These are phyloP conservation scores for Coniochaeta prunicola DNA, from an alignment of 2,329 filamentous ascomycete genomes.

Conservation along the genomic window DNA sequence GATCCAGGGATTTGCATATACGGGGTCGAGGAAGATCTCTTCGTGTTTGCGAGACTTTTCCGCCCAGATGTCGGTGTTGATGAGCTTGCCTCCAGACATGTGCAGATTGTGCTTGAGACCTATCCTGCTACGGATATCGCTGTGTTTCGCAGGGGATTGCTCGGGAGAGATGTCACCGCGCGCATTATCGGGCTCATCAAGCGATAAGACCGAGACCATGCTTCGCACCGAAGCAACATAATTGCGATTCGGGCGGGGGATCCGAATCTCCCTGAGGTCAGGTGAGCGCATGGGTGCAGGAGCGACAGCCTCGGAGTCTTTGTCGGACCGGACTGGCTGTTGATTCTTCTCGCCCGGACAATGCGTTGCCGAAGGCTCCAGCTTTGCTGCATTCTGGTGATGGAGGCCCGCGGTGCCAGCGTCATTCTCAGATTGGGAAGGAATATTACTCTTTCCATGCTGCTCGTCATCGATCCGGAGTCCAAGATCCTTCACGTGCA, in stretches of 20 bases:
- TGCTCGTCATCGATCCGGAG: not conserved
- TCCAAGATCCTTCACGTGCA: not conserved
- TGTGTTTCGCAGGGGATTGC: not conserved
- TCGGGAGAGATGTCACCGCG: not conserved
- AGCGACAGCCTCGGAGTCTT: not conserved
- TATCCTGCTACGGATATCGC: slow-evolving; percentile 1
- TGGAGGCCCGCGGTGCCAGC: not conserved
- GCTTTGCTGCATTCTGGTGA: not conserved
- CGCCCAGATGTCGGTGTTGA: not conserved
- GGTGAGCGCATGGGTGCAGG: not conserved
- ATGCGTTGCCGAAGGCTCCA: not conserved
- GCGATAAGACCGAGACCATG: not conserved
- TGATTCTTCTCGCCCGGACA: not conserved
- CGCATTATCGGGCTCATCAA: not conserved
- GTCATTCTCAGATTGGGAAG: not conserved
- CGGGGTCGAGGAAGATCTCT: not conserved
- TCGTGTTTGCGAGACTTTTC: not conserved
- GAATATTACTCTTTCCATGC: not conserved
- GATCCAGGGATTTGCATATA: slow-evolving; percentile 19
- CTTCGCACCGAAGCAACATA: not conserved
- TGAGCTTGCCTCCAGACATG: not conserved
- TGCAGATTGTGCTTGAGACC: not conserved
- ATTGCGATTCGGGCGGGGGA: not conserved
- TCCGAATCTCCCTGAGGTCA: not conserved
- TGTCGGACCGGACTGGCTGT: not conserved